These are phyloP conservation scores for Thymus quinquecostatus DNA, from an alignment of 257 asterid genomes.

Conservation along the genomic window DNA sequence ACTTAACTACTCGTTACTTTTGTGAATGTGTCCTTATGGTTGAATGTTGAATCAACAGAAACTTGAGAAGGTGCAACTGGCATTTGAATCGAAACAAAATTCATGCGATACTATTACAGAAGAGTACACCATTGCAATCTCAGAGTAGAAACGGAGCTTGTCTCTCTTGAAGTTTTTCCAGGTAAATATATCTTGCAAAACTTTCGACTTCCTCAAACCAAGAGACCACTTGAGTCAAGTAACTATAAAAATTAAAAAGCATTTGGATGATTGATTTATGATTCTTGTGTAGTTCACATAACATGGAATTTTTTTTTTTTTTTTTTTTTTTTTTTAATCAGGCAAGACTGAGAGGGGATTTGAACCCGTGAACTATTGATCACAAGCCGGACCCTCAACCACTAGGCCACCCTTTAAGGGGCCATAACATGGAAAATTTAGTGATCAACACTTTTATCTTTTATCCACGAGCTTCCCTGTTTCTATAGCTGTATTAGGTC, in stretches of 20 bases:
- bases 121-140: constrained; percentile 54
- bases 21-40: not conserved
- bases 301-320: no score
- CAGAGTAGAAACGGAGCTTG: constrained; percentile 62
- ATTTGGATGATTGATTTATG: no score
- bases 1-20: not conserved
- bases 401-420: no score
- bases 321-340: no score
- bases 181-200: constrained; percentile 39
- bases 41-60: constrained; percentile 46
- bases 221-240: not conserved
- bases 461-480: no score
- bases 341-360: no score
- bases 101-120: constrained; percentile 48
- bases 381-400: no score
- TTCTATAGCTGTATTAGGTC: not conserved
- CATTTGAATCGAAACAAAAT: constrained; percentile 53
- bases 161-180: constrained; percentile 67
- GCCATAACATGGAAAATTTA: no score
- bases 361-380: no score
- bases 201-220: not conserved
- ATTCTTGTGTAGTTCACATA: no score
- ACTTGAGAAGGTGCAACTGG: constrained; percentile 56
- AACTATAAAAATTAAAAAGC: not conserved
- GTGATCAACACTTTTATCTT: not conserved